Conservation (phyloP, 768 basidiomycete genomes). For the Auriscalpium microsporum region DNA sequence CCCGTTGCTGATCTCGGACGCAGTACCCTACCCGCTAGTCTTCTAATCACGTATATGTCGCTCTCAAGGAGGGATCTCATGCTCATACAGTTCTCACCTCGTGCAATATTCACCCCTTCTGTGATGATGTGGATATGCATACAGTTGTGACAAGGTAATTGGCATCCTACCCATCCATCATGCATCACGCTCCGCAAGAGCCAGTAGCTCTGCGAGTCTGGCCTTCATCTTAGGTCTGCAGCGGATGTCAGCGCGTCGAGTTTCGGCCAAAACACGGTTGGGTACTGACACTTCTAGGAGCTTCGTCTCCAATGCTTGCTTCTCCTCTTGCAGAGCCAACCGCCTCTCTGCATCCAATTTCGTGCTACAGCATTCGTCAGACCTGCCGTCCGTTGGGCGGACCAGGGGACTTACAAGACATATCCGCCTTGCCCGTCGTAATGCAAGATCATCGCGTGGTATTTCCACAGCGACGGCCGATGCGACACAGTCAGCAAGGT, state of each 20-base stretch:
- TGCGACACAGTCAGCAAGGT: slow-evolving; percentile 94
- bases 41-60: background rate
- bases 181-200: slow-evolving; percentile 15
- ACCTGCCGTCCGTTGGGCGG: background rate
- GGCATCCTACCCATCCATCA: background rate
- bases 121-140: too few relatives aligned
- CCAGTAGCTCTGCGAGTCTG: slow-evolving; percentile 58
- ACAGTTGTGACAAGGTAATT: too few relatives aligned
- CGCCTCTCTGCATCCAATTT: slow-evolving; percentile 86
- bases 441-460: slow-evolving; percentile 81
- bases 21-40: background rate
- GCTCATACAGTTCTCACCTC: background rate
- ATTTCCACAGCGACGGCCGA: slow-evolving; percentile 89
- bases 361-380: slow-evolving; percentile 41
- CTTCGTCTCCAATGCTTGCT: slow-evolving; percentile 79
- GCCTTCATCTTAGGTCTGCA: slow-evolving; percentile 73
- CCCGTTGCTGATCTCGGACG: background rate
- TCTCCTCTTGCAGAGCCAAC: slow-evolving; percentile 89
- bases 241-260: slow-evolving; percentile 2
- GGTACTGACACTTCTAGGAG: slow-evolving; percentile 73
- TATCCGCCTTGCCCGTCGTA: slow-evolving; percentile 95
- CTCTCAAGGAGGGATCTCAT: background rate
- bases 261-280: background rate
- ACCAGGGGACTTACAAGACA: slow-evolving; percentile 61
- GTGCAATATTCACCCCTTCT: too few relatives aligned